phyloP scores from a whole-genome alignment of 129 eudicot genomes.

The Tagetes erecta region DNA sequence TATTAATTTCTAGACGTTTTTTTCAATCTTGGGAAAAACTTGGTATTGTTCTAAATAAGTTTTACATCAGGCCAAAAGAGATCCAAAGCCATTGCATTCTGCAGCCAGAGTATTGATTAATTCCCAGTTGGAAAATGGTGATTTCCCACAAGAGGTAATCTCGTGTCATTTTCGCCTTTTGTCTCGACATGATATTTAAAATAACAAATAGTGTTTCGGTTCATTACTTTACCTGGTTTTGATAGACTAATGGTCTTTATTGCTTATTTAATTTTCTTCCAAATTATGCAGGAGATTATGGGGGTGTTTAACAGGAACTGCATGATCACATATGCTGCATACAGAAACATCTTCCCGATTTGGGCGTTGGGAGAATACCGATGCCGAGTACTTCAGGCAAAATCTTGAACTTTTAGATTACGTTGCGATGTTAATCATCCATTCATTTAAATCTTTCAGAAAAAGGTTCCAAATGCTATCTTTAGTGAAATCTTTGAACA shows the following conservation, averaged over 20 bases:
- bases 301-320: constrained; percentile 83
- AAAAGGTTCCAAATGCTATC: constrained; percentile 5
- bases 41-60: not conserved
- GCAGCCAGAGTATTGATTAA: constrained; percentile 70
- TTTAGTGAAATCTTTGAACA: constrained; percentile 17
- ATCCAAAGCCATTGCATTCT: constrained; percentile 68
- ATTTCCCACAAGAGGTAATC: constrained; percentile 76
- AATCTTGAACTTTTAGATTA: constrained; percentile 3
- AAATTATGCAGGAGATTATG: constrained; percentile 57
- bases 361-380: constrained; percentile 93
- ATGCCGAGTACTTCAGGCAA: constrained; percentile 44
- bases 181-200: not conserved
- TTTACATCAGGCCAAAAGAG: constrained; percentile 61
- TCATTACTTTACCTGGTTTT: not conserved
- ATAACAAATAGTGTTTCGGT: not conserved
- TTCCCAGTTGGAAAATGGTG: constrained; percentile 74
- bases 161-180: constrained; percentile 11
- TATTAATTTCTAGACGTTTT: not conserved
- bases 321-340: constrained; percentile 88
- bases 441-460: constrained; percentile 21
- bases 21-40: not conserved
- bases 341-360: constrained; percentile 85
- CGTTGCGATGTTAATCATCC: not conserved
- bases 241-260: not conserved
- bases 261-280: not conserved